Percentiles rank a stretch among this genome's conserved stretches.
Conservation (phyloP, 2,329 filamentous ascomycete genomes). For the Aschersonia sp. region DNA sequence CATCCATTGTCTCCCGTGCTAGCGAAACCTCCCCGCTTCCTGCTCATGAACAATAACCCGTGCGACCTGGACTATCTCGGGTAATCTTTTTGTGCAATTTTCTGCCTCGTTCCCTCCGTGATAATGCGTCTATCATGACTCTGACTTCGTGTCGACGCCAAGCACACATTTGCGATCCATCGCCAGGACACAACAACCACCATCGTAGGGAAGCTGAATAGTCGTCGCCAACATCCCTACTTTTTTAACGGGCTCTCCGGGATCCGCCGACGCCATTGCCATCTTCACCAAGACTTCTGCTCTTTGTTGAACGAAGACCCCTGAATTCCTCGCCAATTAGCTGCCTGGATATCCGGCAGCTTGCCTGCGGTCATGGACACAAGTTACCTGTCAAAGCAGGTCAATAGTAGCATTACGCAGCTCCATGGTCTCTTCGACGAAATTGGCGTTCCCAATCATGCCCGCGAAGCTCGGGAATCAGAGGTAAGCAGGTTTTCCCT, state of each 20-base stretch:
- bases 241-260: too few species aligned
- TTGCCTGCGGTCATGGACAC: slow-evolving; percentile 57
- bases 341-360: background rate
- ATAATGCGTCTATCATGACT: slow-evolving; percentile 2
- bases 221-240: too few species aligned
- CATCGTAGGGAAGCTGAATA: too few species aligned
- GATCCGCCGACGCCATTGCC: background rate
- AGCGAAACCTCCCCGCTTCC: background rate
- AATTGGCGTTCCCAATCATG: slow-evolving; percentile 87
- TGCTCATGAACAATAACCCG: background rate
- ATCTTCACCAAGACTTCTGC: background rate
- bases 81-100: too few species aligned
- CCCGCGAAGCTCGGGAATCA: slow-evolving; percentile 76
- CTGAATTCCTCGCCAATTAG: background rate
- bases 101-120: background rate
- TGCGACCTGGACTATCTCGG: too few species aligned
- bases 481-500: slow-evolving; percentile 41
- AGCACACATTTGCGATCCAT: background rate
- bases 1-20: background rate
- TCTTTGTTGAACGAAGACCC: background rate
- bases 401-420: slow-evolving; percentile 85
- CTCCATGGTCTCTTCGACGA: slow-evolving; percentile 93
- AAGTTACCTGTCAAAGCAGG: slow-evolving; percentile 84
- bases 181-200: background rate
- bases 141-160: background rate